Evolutionary conservation across 768 basidiomycete genomes (phyloP).

Genomic region (Collybia sp.): DNA sequence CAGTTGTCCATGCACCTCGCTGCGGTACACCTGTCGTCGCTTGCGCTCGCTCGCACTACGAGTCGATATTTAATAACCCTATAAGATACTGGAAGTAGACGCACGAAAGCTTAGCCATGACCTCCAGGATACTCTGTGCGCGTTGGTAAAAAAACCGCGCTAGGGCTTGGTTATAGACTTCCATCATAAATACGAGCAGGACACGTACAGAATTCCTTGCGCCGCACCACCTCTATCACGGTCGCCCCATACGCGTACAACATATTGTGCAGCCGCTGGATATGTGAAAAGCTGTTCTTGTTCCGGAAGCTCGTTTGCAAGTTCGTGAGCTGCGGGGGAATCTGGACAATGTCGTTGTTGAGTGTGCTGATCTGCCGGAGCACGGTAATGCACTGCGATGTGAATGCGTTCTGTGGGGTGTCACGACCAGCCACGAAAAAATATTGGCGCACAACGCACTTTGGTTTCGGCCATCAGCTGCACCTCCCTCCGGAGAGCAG

Average conservation of each 20-base stretch:
- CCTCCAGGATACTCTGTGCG: conserved; percentile 75
- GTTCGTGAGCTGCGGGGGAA: conserved; percentile 58
- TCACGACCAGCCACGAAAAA: not conserved
- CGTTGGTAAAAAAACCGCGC: conserved; percentile 79
- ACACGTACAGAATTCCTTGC: conserved; percentile 81
- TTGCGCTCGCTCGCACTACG: conserved; percentile 71
- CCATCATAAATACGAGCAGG: not conserved
- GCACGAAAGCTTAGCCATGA: conserved; percentile 85
- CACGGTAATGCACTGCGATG: conserved; percentile 56
- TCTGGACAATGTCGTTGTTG: conserved; percentile 75
- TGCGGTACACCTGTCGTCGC: conserved; percentile 78
- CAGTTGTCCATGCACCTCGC: conserved; percentile 79
- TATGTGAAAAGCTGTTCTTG: conserved; percentile 85
- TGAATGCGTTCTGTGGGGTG: conserved; percentile 60
- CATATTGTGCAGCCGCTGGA: conserved; percentile 84
- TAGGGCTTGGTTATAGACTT: conserved; percentile 19
- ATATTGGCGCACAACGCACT: conserved; percentile 25
- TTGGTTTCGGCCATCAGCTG: conserved; percentile 51
- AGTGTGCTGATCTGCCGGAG: conserved; percentile 75
- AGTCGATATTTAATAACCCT: conserved; percentile 1
- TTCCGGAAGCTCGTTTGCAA: conserved; percentile 72
- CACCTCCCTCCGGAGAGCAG: conserved; percentile 56
- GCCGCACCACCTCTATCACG: conserved; percentile 83
- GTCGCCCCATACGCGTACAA: conserved; percentile 91
- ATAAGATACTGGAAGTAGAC: conserved; percentile 19